These are phyloP conservation scores for Oropetium thomaeum DNA, from an alignment of 176 grass and related monocot species.

Conservation along the genomic window DNA sequence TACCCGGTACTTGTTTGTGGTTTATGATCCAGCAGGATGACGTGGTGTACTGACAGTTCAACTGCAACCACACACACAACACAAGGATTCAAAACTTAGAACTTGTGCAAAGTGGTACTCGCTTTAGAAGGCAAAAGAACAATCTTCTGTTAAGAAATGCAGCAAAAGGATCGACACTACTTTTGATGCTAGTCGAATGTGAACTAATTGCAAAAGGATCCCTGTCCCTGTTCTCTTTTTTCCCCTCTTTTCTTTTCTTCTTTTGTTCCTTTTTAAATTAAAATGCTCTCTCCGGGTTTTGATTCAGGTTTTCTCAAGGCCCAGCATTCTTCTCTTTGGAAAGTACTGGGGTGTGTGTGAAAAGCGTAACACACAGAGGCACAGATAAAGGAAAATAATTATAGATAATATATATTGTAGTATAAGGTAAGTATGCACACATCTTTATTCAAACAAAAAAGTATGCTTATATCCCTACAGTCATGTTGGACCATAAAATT, in stretches of 20 bases:
- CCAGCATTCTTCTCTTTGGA: slow-evolving; percentile 50
- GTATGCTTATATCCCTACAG: no score
- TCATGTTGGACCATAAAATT: slow-evolving; percentile 26
- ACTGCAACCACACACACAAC: slow-evolving; percentile 10
- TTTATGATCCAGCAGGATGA: slow-evolving; percentile 14
- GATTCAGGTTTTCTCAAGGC: slow-evolving; percentile 46
- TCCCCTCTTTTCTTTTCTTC: neutral
- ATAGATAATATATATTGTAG: neutral
- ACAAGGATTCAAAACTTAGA: slow-evolving; percentile 55
- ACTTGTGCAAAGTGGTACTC: slow-evolving; percentile 44
- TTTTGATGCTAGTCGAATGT: slow-evolving; percentile 48
- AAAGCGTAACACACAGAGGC: slow-evolving; percentile 41
- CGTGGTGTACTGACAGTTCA: neutral
- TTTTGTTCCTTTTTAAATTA: slow-evolving; percentile 15
- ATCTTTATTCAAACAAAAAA: no score
- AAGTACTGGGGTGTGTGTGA: slow-evolving; percentile 38
- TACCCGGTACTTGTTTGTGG: neutral
- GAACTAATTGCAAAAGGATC: slow-evolving; percentile 44
- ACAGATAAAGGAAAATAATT: neutral
- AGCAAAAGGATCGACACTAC: slow-evolving; percentile 38
- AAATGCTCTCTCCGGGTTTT: slow-evolving; percentile 29
- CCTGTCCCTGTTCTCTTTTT: slow-evolving; percentile 8
- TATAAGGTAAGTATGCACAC: no score
- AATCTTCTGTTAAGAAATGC: slow-evolving; percentile 31
- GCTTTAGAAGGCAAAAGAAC: slow-evolving; percentile 61